These are phyloP conservation scores for Inosperma sp. DNA, from an alignment of 768 basidiomycete genomes.

Conservation along the genomic window DNA sequence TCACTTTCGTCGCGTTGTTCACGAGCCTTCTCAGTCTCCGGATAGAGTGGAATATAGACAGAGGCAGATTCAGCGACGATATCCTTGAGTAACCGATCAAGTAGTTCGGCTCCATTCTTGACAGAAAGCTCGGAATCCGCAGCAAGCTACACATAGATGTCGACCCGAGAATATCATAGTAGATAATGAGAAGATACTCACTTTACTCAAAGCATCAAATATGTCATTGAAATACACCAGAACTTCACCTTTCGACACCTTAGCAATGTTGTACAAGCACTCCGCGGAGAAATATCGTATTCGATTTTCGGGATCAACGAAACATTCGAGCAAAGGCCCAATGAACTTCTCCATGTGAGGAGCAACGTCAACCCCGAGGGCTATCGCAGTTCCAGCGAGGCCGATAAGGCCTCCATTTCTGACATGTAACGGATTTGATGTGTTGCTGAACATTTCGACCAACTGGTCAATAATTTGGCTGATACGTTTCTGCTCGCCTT, in stretches of 20 bases:
- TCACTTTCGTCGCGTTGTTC: constrained; percentile 51
- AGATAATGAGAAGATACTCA: constrained; percentile 31
- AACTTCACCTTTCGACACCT: constrained; percentile 95
- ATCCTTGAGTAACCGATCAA: constrained; percentile 96
- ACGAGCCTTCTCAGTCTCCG: constrained; percentile 69
- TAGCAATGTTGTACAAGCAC: constrained; percentile 96
- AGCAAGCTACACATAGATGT: constrained; percentile 59
- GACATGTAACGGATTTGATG: constrained; percentile 78
- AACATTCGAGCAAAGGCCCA: constrained; percentile 82
- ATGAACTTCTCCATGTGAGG: constrained; percentile 94
- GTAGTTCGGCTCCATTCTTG: constrained; percentile 95
- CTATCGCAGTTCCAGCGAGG: constrained; percentile 95
- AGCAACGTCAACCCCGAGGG: constrained; percentile 87
- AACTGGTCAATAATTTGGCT: constrained; percentile 88
- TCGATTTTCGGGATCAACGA: constrained; percentile 90
- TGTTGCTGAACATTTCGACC: constrained; percentile 87
- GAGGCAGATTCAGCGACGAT: constrained; percentile 97
- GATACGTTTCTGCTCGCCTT: constrained; percentile 78
- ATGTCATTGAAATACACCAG: constrained; percentile 97
- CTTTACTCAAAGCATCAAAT: constrained; percentile 96
- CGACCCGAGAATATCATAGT: constrained; percentile 4
- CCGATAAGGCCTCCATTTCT: constrained; percentile 95
- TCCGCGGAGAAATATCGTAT: constrained; percentile 98
- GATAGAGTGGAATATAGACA: constrained; percentile 85
- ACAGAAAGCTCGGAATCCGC: constrained; percentile 95